Conservation (phyloP, 2,329 filamentous ascomycete genomes). For the Aspergillus intermedius region DNA sequence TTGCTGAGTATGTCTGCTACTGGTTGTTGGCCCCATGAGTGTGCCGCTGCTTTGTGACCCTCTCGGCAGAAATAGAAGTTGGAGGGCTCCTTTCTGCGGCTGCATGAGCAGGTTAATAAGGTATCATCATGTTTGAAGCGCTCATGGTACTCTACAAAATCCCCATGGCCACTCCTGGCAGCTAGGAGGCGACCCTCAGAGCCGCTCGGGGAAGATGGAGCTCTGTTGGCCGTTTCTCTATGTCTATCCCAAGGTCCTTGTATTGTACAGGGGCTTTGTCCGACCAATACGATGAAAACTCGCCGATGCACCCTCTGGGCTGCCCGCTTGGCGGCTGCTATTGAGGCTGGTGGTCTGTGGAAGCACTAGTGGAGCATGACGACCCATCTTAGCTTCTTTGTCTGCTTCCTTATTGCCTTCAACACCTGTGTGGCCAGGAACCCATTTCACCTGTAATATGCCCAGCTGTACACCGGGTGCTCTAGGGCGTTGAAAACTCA, state of each 20-base stretch:
- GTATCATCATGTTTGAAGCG: not conserved
- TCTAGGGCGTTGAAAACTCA: not conserved
- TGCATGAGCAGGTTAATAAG: not conserved
- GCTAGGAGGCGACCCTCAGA: not conserved
- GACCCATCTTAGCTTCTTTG: not conserved
- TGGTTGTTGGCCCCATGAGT: not conserved
- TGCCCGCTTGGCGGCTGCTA: not conserved
- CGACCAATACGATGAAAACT: too few relatives aligned
- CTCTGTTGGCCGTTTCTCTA: not conserved
- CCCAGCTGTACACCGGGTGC: not conserved
- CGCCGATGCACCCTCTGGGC: not conserved
- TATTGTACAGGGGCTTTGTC: too few relatives aligned
- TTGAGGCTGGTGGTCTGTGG: not conserved
- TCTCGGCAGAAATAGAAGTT: not conserved
- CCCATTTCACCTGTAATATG: not conserved
- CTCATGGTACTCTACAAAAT: not conserved
- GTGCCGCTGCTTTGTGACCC: not conserved
- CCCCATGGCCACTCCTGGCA: not conserved
- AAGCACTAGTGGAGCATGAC: not conserved
- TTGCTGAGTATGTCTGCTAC: not conserved
- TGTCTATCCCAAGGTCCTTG: not conserved
- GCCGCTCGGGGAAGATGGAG: not conserved
- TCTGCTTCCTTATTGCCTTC: not conserved
- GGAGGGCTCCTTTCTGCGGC: not conserved
- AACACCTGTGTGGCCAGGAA: not conserved